These are phyloP conservation scores for Euptelea pleiosperma DNA, from an alignment of 164 flowering plant species.

Conservation along the genomic window DNA sequence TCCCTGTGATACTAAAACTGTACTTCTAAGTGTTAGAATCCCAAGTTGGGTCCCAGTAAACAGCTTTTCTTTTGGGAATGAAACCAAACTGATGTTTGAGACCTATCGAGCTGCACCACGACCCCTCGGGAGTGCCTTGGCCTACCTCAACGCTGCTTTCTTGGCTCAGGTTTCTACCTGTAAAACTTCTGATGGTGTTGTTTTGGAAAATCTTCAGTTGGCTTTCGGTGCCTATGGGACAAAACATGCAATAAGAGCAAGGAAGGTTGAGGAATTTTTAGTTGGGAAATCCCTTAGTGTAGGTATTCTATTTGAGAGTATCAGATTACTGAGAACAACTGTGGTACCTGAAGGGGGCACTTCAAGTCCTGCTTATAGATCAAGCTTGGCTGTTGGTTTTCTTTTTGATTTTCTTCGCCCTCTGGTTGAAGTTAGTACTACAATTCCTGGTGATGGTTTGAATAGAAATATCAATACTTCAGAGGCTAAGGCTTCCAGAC, in stretches of 20 bases:
- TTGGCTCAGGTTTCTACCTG: conserved; percentile 46
- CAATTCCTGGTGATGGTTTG: conserved; percentile 13
- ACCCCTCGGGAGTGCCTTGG: conserved; percentile 78
- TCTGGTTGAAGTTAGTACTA: conserved; percentile 9
- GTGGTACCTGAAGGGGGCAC: conserved; percentile 62
- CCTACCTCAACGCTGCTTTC: conserved; percentile 87
- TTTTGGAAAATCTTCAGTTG: conserved; percentile 47
- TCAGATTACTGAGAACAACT: conserved; percentile 39
- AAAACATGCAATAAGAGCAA: conserved; percentile 68
- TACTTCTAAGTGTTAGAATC: conserved; percentile 58
- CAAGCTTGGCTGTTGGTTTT: conserved; percentile 78
- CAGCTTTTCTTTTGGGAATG: conserved; percentile 13
- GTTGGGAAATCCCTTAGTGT: conserved; percentile 43
- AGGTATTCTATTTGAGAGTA: conserved; percentile 49
- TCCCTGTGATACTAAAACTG: conserved; percentile 42
- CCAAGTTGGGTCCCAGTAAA: conserved; percentile 37
- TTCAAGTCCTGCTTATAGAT: conserved; percentile 51
- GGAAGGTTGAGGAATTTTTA: conserved; percentile 59
- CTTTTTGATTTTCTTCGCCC: conserved; percentile 35
- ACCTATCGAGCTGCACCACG: conserved; percentile 87
- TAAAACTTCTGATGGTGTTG: conserved; percentile 21
- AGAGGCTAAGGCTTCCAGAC: conserved; percentile 4
- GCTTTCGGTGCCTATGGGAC: conserved; percentile 88
- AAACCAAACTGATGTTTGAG: conserved; percentile 49
- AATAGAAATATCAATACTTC: conserved; percentile 14